phyloP scores from a whole-genome alignment of 2,329 filamentous ascomycete species.

The Ophiostoma quercus region DNA sequence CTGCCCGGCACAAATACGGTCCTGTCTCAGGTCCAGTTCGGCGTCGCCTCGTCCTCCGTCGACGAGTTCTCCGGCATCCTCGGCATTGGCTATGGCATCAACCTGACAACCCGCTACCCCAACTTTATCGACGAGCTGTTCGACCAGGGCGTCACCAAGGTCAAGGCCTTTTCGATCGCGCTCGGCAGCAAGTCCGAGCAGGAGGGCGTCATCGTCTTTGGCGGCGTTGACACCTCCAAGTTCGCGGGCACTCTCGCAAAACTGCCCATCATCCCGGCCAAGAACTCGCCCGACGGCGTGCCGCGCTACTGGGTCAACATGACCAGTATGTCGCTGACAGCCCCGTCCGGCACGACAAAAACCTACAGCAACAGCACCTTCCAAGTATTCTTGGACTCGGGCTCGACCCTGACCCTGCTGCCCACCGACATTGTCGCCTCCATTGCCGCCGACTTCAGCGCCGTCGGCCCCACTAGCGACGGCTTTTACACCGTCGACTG shows the following conservation, averaged over 20 bases:
- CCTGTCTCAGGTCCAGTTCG: slow-evolving; percentile 56
- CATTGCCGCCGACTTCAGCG: slow-evolving; percentile 48
- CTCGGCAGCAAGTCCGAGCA: slow-evolving; percentile 56
- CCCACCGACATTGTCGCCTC: slow-evolving; percentile 50
- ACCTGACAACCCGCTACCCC: slow-evolving; percentile 43
- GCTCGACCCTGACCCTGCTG: slow-evolving; percentile 63
- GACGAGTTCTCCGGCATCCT: slow-evolving; percentile 58
- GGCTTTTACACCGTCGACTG: slow-evolving; percentile 48
- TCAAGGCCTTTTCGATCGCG: slow-evolving; percentile 60
- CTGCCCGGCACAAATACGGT: slow-evolving; percentile 40
- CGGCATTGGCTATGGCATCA: slow-evolving; percentile 64
- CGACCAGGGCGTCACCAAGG: slow-evolving; percentile 50
- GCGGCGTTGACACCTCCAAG: slow-evolving; percentile 61
- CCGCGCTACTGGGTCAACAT: slow-evolving; percentile 50
- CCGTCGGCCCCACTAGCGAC: slow-evolving; percentile 35
- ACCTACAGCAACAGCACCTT: slow-evolving; percentile 38
- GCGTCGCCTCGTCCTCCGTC: slow-evolving; percentile 51
- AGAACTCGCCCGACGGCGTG: slow-evolving; percentile 50
- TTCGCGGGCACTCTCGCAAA: slow-evolving; percentile 55
- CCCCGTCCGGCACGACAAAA: slow-evolving; percentile 30
- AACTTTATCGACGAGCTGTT: slow-evolving; percentile 50
- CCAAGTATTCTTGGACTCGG: slow-evolving; percentile 65
- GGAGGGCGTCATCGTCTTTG: slow-evolving; percentile 62
- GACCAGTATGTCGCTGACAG: slow-evolving; percentile 41
- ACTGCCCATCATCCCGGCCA: slow-evolving; percentile 55